Percentiles rank a stretch among this genome's conserved stretches.
These are phyloP conservation scores for Rhodotorula babjevae DNA, from an alignment of 768 basidiomycete genomes.

Conservation along the genomic window DNA sequence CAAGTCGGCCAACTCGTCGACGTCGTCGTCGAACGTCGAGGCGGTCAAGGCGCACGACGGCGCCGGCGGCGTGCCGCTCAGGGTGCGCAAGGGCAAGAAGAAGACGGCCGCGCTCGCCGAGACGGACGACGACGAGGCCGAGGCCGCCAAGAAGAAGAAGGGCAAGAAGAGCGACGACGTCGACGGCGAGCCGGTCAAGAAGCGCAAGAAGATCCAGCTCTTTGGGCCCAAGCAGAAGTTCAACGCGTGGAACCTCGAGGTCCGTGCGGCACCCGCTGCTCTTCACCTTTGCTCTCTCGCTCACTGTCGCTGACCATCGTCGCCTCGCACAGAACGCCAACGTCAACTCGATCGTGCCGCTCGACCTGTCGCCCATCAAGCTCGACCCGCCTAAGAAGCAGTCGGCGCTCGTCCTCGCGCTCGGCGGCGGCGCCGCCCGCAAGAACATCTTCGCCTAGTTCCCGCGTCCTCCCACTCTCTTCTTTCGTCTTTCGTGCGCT, in stretches of 20 bases:
- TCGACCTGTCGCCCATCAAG: slow-evolving; percentile 36
- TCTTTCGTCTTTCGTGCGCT: neutral
- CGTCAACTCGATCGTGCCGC: slow-evolving; percentile 24
- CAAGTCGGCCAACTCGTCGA: slow-evolving; percentile 8
- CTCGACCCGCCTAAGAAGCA: slow-evolving; percentile 8
- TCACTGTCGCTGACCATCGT: neutral
- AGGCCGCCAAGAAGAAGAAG: neutral
- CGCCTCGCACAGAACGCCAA: slow-evolving; percentile 22
- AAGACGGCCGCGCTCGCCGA: neutral
- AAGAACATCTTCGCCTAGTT: slow-evolving; percentile 11
- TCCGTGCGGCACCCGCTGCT: slow-evolving; percentile 1
- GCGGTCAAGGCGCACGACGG: neutral
- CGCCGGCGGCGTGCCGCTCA: neutral
- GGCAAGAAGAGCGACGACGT: neutral
- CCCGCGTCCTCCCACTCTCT: neutral
- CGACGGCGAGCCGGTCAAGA: slow-evolving; percentile 16
- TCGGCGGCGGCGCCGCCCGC: slow-evolving; percentile 14
- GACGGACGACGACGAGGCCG: neutral
- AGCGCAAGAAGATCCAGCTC: slow-evolving; percentile 31
- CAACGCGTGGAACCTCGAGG: slow-evolving; percentile 20
- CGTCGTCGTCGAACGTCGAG: neutral
- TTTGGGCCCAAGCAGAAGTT: slow-evolving; percentile 19
- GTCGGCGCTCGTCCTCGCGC: neutral
- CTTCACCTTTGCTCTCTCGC: neutral
- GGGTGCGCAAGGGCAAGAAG: slow-evolving; percentile 33